phyloP scores from a whole-genome alignment of 768 basidiomycete species.

The Chiua virens region DNA sequence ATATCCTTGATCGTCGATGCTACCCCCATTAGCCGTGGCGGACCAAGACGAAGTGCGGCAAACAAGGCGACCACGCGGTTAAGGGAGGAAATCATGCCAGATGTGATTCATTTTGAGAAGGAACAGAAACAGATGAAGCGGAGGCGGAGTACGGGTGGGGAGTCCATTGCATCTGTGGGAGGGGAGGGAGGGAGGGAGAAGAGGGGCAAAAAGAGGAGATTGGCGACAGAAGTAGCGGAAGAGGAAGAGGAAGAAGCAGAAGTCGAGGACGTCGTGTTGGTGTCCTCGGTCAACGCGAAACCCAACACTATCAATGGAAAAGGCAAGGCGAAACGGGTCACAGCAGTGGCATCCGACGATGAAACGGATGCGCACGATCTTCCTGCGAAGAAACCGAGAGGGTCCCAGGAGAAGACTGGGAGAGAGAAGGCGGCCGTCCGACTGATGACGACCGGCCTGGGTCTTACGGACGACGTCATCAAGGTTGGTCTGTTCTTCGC shows the following conservation, averaged over 20 bases:
- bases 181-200: constrained; percentile 16
- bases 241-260: constrained; percentile 27
- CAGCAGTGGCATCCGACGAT: constrained; percentile 2
- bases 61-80: constrained; percentile 48
- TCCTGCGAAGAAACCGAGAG: neutral
- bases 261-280: constrained; percentile 16
- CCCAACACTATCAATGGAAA: constrained; percentile 8
- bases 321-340: constrained; percentile 3
- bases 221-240: too few species aligned
- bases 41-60: constrained; percentile 51
- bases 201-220: constrained; percentile 18
- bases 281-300: constrained; percentile 12
- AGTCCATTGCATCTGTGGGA: constrained; percentile 13
- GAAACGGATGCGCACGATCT: neutral
- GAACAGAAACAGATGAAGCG: constrained; percentile 51
- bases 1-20: constrained; percentile 11
- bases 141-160: constrained; percentile 33
- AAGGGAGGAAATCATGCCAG: constrained; percentile 68
- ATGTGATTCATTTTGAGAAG: constrained; percentile 65
- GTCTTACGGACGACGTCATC: constrained; percentile 52
- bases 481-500: constrained; percentile 44
- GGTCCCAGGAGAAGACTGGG: constrained; percentile 10
- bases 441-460: constrained; percentile 70
- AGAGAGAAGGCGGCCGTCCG: constrained; percentile 31
- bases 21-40: constrained; percentile 14